These are phyloP conservation scores for Eucalyptus curtisii DNA, from an alignment of 345 rosid genomes.

Conservation along the genomic window DNA sequence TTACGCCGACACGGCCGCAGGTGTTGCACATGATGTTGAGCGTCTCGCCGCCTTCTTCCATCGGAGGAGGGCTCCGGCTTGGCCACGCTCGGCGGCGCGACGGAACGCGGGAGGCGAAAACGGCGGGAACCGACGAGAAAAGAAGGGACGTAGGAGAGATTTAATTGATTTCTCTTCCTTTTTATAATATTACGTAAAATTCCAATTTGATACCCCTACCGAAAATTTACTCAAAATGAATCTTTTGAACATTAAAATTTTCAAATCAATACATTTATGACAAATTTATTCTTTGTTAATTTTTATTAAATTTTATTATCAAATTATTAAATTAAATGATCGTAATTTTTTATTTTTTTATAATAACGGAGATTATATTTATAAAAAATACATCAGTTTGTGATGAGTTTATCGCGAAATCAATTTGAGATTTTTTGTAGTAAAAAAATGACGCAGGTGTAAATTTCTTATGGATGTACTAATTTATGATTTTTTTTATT, in stretches of 20 bases:
- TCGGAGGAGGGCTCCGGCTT: background rate
- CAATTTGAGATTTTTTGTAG: accelerated
- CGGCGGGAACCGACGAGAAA: background rate
- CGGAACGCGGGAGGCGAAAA: background rate
- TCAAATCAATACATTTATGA: accelerated
- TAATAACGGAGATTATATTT: accelerated
- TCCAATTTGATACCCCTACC: too few relatives aligned
- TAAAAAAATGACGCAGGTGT: accelerated
- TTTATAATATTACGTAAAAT: background rate
- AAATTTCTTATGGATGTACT: accelerated
- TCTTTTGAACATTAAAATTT: too few relatives aligned
- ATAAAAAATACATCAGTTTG: accelerated
- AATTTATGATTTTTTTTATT: accelerated
- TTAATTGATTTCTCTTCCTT: background rate
- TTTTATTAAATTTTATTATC: accelerated
- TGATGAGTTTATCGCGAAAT: accelerated
- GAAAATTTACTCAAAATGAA: too few relatives aligned
- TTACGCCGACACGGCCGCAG: conserved; percentile 26
- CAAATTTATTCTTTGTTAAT: accelerated
- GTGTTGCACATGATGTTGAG: conserved; percentile 16
- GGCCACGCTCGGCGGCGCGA: background rate
- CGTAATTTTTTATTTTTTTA: too few relatives aligned
- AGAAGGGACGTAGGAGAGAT: background rate
- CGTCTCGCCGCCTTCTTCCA: conserved; percentile 2
- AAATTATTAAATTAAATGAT: too few relatives aligned